Base-by-base conservation (phyloP, 1,284 basidiomycete species). In the Cystobasidium slooffiae region DNA sequence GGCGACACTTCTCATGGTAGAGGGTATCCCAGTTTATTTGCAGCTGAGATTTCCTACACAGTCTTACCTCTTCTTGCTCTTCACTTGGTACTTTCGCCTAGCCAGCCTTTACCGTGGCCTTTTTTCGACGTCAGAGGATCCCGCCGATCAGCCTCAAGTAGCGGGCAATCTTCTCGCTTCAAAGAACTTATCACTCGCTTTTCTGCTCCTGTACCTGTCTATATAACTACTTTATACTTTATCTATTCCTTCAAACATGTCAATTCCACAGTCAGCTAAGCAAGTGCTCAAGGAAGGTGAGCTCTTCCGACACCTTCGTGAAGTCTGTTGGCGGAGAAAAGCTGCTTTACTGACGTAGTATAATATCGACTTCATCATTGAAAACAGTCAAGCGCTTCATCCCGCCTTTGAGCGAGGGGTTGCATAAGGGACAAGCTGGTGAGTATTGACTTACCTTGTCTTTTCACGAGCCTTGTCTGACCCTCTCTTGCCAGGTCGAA, bases 391-490 rank as follows among this genome's bases (percentile, higher is more conserved):
- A 89, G 81, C 86, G 87, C 74, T 84, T 96, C 56, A 91, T 96
- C 75, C 93, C 93, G 0, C 92, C 93, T 51, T 86, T 96, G 18
- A 88, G 91, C 79, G 88, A 90, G 3, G 88, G 89, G 58, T 84
- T 97, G 47, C 94, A 97, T 85, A 99, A 99, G 82, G 96, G 96
- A 12, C 96, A 98, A 85, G 95, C 94, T 69, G 94, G 94, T 87
- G 75, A 77, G 84, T 39, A 44, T 3, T n/a, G 24, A 14, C 22
- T 16, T 4, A 10, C 5, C n/a, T 65, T 31, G 8, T 52, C 4
- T 47, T 18, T 7, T 14, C 14, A n/a, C 24, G 8, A 39, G 3
- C 52, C 9, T 46, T 8, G 18, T 16, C 61, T 62, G 41, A 64
- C 20, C 12, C 31, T 56, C 24, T 14, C 53, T 62, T 68, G 22